A percentile compares a stretch with the other conserved stretches of the same genome.
phyloP scores from a whole-genome alignment of 805 yeast species.

The Metschnikowia dekortorum region DNA sequence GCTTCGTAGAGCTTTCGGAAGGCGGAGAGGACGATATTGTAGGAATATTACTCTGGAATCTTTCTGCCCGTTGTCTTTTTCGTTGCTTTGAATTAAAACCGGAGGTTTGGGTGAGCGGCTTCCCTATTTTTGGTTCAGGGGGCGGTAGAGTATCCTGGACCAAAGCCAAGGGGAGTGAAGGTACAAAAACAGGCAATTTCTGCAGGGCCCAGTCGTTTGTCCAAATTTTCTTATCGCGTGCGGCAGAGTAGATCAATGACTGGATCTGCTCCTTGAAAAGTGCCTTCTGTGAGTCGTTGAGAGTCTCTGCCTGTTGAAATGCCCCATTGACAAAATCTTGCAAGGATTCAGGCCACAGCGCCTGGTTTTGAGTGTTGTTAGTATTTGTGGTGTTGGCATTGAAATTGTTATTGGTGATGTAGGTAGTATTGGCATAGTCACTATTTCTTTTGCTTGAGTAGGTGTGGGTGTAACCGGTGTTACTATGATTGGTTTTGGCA shows the following conservation, averaged over 20 bases:
- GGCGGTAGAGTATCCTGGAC: slow-evolving; percentile 8
- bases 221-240: slow-evolving; percentile 39
- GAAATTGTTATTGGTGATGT: neutral
- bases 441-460: neutral
- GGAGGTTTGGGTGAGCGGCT: neutral
- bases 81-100: slow-evolving; percentile 27
- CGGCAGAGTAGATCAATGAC: slow-evolving; percentile 45
- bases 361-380: neutral
- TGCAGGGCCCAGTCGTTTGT: slow-evolving; percentile 52
- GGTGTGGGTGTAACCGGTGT: neutral
- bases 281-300: slow-evolving; percentile 31
- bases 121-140: neutral
- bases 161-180: slow-evolving; percentile 6
- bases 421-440: neutral
- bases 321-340: slow-evolving; percentile 47
- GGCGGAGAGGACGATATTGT: slow-evolving; percentile 2
- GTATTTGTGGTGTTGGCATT: neutral
- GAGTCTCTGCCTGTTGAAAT: slow-evolving; percentile 35
- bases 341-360: slow-evolving; percentile 52
- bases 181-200: slow-evolving; percentile 43
- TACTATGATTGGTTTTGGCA: neutral
- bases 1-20: slow-evolving; percentile 13
- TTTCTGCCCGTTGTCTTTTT: slow-evolving; percentile 41
- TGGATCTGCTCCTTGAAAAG: slow-evolving; percentile 49
- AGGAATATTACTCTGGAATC: slow-evolving; percentile 35